Percentiles rank a stretch among this genome's conserved stretches.
phyloP scores from a whole-genome alignment of 768 basidiomycete genomes.

The Boletus pseudopeckii region DNA sequence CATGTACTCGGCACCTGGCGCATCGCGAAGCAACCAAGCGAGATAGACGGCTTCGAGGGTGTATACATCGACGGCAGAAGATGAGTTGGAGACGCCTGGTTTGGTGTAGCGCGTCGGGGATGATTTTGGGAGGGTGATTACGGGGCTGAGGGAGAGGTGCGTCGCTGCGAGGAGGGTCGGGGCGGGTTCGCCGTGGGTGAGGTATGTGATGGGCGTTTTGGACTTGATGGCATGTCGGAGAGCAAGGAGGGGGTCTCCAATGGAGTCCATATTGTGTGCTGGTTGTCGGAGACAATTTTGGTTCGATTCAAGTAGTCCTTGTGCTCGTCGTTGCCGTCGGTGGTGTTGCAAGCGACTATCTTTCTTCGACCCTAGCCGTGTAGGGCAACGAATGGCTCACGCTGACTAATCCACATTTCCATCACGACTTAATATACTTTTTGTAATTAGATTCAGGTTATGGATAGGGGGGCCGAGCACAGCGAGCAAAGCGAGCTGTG shows the following conservation, averaged over 20 bases:
- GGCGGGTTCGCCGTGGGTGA: slow-evolving; percentile 35
- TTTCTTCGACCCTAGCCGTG: background rate
- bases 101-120: slow-evolving; percentile 76
- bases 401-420: background rate
- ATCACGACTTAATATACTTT: too few species aligned
- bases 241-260: slow-evolving; percentile 49
- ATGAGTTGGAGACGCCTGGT: slow-evolving; percentile 41
- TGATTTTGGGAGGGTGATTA: slow-evolving; percentile 62
- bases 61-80: slow-evolving; percentile 53
- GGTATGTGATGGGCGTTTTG: slow-evolving; percentile 48
- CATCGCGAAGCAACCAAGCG: slow-evolving; percentile 76
- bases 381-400: background rate
- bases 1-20: slow-evolving; percentile 82
- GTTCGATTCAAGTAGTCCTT: background rate
- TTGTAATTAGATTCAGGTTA: too few species aligned
- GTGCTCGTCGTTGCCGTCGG: background rate
- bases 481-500: too few species aligned
- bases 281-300: background rate
- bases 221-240: slow-evolving; percentile 64
- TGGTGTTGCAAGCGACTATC: background rate
- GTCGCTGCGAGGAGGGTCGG: slow-evolving; percentile 55
- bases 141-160: slow-evolving; percentile 56
- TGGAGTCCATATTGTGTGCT: background rate
- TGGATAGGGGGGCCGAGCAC: too few species aligned
- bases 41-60: slow-evolving; percentile 79